Evolutionary conservation across 331 rosid species (phyloP).

Genomic region (Malus hybrid): DNA sequence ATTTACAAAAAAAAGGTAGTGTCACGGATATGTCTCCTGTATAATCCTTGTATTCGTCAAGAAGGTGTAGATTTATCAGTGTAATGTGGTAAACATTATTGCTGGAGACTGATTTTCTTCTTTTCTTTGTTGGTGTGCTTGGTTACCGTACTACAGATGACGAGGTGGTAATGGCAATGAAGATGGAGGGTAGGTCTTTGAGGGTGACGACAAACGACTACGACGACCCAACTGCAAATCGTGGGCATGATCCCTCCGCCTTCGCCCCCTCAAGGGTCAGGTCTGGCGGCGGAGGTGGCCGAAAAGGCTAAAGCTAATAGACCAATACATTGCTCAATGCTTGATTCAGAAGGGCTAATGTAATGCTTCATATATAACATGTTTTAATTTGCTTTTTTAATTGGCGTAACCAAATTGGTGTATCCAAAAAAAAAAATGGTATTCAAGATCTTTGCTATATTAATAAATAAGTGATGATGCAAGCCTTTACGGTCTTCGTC

Average conservation of each 20-base stretch:
- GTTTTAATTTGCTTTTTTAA: not conserved
- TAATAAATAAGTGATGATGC: too few relatives aligned
- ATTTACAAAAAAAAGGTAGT: too few relatives aligned
- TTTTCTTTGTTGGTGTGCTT: not conserved
- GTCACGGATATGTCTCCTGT: too few relatives aligned
- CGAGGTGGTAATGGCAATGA: not conserved
- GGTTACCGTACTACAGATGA: not conserved
- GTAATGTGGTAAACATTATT: too few relatives aligned
- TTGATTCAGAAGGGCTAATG: not conserved
- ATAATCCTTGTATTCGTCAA: too few relatives aligned
- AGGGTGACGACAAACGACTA: constrained; percentile 36
- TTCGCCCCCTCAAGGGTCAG: not conserved
- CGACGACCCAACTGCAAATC: constrained; percentile 37
- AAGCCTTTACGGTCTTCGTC: too few relatives aligned
- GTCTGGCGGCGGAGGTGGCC: not conserved
- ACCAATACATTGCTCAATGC: not conserved
- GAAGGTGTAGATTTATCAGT: too few relatives aligned
- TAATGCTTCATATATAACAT: not conserved
- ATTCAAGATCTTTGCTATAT: too few relatives aligned
- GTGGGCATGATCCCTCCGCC: constrained; percentile 25
- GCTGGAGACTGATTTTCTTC: not conserved
- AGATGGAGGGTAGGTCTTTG: constrained; percentile 27
- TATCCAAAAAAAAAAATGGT: too few relatives aligned
- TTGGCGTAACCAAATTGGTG: too few relatives aligned
- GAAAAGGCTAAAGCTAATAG: not conserved